phyloP scores from a whole-genome alignment of 2,329 filamentous ascomycete species.

The Hyphodiscus sp. region DNA sequence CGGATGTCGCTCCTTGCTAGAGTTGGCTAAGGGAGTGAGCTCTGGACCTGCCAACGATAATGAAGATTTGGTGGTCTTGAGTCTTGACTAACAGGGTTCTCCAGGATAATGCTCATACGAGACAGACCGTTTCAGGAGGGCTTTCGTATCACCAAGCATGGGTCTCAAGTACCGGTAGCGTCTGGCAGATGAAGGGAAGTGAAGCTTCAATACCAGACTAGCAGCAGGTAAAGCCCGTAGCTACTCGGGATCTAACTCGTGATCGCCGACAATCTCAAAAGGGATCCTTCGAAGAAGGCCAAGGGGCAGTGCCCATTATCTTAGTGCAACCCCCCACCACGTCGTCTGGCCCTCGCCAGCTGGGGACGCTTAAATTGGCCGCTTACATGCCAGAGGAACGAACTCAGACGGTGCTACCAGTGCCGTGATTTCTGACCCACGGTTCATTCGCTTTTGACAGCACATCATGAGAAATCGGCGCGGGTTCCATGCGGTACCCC shows the following conservation, averaged over 20 bases:
- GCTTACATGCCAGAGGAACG: neutral
- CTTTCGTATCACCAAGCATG: neutral
- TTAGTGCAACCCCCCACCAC: neutral
- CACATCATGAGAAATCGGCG: neutral
- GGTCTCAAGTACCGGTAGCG: neutral
- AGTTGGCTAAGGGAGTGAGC: too few species aligned
- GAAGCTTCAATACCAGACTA: neutral
- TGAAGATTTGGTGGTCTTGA: too few species aligned
- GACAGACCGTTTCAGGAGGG: neutral
- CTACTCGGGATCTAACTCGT: neutral
- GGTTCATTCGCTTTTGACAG: neutral
- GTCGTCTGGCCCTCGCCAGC: neutral
- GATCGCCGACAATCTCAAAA: neutral
- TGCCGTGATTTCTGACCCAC: neutral
- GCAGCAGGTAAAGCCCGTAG: neutral
- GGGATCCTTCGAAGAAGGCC: neutral
- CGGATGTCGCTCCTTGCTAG: too few species aligned
- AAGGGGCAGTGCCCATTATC: neutral
- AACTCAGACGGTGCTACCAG: neutral
- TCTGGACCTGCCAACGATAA: too few species aligned
- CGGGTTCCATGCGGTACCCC: neutral
- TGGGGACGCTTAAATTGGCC: neutral
- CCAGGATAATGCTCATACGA: neutral
- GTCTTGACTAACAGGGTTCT: too few species aligned
- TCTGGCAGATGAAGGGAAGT: neutral